Conservation (phyloP, 306 rosid genomes). For the Glycine tomentella region DNA sequence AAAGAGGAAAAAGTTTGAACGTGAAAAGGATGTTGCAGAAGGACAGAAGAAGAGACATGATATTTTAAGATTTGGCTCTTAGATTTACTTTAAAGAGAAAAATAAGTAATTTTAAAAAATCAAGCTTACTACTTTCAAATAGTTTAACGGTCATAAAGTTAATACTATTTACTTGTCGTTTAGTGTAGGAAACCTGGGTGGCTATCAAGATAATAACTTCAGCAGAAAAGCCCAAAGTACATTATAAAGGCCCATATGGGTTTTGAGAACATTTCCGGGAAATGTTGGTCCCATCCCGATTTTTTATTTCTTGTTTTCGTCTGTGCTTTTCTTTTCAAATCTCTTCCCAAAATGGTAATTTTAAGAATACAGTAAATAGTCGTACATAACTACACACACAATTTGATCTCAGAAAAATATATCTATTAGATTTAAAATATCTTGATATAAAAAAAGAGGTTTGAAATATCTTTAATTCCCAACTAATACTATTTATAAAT, state of each 20-base stretch:
- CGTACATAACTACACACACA: not conserved
- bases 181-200: not conserved
- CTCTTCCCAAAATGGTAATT: not conserved
- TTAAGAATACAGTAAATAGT: not conserved
- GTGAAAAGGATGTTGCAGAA: too few species aligned
- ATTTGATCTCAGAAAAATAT: not conserved
- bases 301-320: not conserved
- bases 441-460: too few species aligned
- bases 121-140: too few species aligned
- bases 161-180: constrained; percentile 6
- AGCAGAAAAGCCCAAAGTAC: constrained; percentile 29
- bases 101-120: not conserved
- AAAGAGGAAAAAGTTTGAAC: too few species aligned
- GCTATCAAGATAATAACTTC: too few species aligned
- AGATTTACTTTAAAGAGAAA: not conserved
- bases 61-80: not conserved
- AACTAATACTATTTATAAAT: not conserved
- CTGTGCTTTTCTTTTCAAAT: not conserved
- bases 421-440: not conserved
- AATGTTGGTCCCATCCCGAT: not conserved
- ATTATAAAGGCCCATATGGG: constrained; percentile 18
- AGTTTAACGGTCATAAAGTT: constrained; percentile 14
- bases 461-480: not conserved
- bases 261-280: not conserved
- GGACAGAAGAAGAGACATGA: too few species aligned